Percentiles rank a stretch among this genome's conserved stretches.
phyloP scores from a whole-genome alignment of 2,329 filamentous ascomycete species.

The Chaetomiaceae sp. region DNA sequence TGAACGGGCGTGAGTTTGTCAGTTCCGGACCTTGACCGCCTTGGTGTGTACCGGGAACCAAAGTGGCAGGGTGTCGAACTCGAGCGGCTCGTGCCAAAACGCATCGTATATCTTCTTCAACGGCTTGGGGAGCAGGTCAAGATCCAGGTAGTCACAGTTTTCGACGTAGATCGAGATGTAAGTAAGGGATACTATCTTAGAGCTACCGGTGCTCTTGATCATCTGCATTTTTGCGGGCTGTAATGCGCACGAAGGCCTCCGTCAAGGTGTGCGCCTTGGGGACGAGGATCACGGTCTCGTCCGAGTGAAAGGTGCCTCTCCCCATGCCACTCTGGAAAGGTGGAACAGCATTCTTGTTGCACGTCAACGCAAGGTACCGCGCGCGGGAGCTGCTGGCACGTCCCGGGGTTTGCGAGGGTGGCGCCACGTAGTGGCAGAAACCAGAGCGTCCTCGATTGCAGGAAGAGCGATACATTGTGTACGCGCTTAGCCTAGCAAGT shows the following conservation, averaged over 20 bases:
- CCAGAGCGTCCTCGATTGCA: constrained; percentile 1
- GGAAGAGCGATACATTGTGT: neutral
- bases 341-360: neutral
- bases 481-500: too few species aligned
- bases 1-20: too few species aligned
- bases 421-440: neutral
- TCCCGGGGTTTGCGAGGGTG: neutral
- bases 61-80: too few species aligned
- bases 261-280: neutral
- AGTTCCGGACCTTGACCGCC: too few species aligned
- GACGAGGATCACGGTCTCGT: neutral
- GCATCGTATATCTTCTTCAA: neutral
- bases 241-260: constrained; percentile 5
- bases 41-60: too few species aligned
- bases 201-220: too few species aligned
- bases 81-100: neutral
- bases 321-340: neutral
- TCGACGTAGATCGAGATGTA: neutral
- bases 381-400: neutral
- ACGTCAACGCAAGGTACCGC: neutral
- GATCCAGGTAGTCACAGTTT: neutral
- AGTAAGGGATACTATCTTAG: neutral
- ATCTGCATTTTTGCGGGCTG: neutral
- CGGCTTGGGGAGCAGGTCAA: neutral
- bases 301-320: neutral